Evolutionary conservation across 2,329 filamentous ascomycete species (phyloP).

Genomic region (Arthrocladium fulminans): DNA sequence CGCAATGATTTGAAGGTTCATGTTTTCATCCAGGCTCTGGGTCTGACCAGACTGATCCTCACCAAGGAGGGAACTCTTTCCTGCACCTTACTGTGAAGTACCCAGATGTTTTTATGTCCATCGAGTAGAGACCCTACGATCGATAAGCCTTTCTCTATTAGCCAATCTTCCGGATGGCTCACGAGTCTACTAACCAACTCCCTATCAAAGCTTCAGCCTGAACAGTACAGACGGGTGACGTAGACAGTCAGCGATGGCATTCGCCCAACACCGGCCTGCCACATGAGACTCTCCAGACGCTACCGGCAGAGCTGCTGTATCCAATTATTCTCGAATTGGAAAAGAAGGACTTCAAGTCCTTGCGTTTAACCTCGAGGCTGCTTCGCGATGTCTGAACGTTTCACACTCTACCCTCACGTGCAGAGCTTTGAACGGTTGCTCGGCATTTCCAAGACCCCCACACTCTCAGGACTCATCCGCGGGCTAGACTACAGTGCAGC

Average conservation of each 20-base stretch:
- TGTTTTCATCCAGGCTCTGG: too few relatives aligned
- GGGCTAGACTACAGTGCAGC: not conserved
- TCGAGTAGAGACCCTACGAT: too few relatives aligned
- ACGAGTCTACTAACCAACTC: too few relatives aligned
- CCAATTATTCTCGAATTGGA: not conserved
- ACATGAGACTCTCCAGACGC: too few relatives aligned
- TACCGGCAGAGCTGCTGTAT: not conserved
- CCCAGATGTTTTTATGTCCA: too few relatives aligned
- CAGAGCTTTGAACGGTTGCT: not conserved
- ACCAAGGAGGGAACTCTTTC: too few relatives aligned
- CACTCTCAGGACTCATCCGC: not conserved
- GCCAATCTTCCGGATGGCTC: too few relatives aligned
- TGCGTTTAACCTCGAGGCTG: not conserved
- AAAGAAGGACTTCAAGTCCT: not conserved
- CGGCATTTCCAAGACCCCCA: not conserved
- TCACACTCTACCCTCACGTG: not conserved
- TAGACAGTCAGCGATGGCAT: not conserved
- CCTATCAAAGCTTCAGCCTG: too few relatives aligned
- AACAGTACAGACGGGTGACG: not conserved
- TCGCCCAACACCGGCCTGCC: not conserved
- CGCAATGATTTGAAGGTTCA: too few relatives aligned
- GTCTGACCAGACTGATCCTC: too few relatives aligned
- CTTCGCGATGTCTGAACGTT: not conserved
- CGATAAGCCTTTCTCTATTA: too few relatives aligned
- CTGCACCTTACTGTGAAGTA: too few relatives aligned